phyloP scores from a whole-genome alignment of 257 asterid species.

The Datura wrightii region DNA sequence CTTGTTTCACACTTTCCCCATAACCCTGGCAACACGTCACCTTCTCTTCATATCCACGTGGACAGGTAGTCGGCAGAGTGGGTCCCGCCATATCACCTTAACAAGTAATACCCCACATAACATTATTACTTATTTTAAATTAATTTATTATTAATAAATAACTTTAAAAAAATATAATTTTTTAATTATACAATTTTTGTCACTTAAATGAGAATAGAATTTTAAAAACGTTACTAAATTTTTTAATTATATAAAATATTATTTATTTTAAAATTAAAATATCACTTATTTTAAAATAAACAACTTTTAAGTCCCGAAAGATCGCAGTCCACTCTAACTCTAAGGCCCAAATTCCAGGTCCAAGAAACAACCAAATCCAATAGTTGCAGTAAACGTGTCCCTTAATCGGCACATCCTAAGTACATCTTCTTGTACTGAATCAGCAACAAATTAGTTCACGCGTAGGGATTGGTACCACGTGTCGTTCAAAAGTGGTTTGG shows the following conservation, averaged over 20 bases:
- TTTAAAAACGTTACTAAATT: no score
- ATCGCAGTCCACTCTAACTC: no score
- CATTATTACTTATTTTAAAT: no score
- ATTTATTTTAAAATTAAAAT: no score
- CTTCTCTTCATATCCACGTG: conserved; percentile 30
- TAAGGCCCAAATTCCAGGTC: conserved; percentile 35
- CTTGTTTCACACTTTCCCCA: conserved; percentile 18
- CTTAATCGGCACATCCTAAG: conserved; percentile 16
- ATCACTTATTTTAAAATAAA: no score
- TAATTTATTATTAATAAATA: no score
- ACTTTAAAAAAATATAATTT: no score
- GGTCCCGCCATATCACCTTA: not conserved
- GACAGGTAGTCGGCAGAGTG: conserved; percentile 29
- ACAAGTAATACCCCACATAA: not conserved
- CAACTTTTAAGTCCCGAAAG: no score
- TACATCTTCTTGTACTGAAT: conserved; percentile 21
- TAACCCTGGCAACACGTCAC: conserved; percentile 34
- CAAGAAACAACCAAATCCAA: conserved; percentile 47
- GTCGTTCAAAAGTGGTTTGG: not conserved
- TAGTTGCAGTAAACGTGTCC: conserved; percentile 45
- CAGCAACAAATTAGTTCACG: not conserved
- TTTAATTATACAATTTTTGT: no score
- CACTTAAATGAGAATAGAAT: no score
- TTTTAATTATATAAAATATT: no score
- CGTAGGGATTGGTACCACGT: conserved; percentile 33